These are phyloP conservation scores for Malania oleifera DNA, from an alignment of 164 flowering plant genomes.

Conservation along the genomic window DNA sequence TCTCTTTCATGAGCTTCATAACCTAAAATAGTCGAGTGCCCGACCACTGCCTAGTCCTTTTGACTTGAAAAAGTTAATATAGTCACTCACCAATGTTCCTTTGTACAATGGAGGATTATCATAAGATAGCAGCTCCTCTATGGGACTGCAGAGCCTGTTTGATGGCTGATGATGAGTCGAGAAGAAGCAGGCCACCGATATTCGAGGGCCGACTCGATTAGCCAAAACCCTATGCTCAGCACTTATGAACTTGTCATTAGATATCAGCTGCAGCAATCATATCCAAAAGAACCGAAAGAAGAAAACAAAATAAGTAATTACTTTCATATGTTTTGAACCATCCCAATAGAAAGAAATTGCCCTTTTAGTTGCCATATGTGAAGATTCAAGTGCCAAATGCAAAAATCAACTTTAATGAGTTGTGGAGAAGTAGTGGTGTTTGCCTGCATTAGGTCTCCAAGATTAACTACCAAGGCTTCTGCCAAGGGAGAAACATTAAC, in stretches of 20 bases:
- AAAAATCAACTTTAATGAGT: neutral
- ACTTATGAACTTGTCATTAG: constrained; percentile 38
- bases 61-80: neutral
- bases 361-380: no score
- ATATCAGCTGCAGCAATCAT: constrained; percentile 26
- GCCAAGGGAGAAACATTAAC: constrained; percentile 18
- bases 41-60: constrained; percentile 25
- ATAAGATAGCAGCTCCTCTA: constrained; percentile 36
- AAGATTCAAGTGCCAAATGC: neutral
- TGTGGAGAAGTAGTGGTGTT: no score
- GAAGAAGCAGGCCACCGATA: constrained; percentile 38
- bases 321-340: neutral
- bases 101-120: constrained; percentile 31
- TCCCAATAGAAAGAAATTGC: no score
- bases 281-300: neutral
- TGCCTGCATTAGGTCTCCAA: constrained; percentile 30
- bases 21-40: constrained; percentile 15
- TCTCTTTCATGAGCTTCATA: constrained; percentile 4
- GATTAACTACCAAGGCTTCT: constrained; percentile 25
- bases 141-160: constrained; percentile 30
- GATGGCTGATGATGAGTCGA: neutral
- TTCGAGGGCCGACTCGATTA: constrained; percentile 27
- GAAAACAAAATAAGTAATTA: neutral
- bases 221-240: constrained; percentile 33
- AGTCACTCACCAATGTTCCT: constrained; percentile 25